Conservation (phyloP, 139 green algal species). For the Haematococcus lacustris region DNA sequence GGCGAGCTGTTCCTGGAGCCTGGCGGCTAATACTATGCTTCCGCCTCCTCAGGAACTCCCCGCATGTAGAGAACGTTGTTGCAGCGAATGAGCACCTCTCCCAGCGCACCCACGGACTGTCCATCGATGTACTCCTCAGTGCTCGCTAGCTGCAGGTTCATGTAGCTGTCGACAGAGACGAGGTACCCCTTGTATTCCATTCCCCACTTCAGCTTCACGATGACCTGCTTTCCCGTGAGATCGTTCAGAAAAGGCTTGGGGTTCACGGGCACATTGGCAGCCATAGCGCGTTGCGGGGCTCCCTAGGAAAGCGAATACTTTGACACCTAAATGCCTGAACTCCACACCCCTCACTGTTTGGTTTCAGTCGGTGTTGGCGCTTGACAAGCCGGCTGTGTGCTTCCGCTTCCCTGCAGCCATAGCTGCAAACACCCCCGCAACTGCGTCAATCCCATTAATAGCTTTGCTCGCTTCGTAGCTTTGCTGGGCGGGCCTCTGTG, state of each 20-base stretch:
- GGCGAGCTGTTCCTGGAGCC: too few relatives aligned
- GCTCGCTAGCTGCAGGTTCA: slow-evolving; percentile 91
- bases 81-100: slow-evolving; percentile 79
- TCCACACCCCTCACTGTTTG: too few relatives aligned
- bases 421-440: too few relatives aligned
- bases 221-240: slow-evolving; percentile 89
- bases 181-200: slow-evolving; percentile 98
- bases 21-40: not conserved
- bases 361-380: too few relatives aligned
- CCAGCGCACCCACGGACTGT: slow-evolving; percentile 84
- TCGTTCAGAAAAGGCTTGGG: slow-evolving; percentile 96
- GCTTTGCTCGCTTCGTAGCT: too few relatives aligned
- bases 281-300: slow-evolving; percentile 18
- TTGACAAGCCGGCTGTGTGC: too few relatives aligned
- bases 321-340: too few relatives aligned
- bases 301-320: too few relatives aligned
- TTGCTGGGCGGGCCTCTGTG: too few relatives aligned
- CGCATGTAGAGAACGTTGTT: slow-evolving; percentile 82
- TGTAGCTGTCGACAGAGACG: slow-evolving; percentile 89
- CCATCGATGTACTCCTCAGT: slow-evolving; percentile 96
- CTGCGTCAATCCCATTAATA: too few relatives aligned
- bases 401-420: too few relatives aligned
- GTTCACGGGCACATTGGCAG: slow-evolving; percentile 79
- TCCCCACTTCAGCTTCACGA: slow-evolving; percentile 98
- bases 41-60: slow-evolving; percentile 39